Base-by-base conservation (phyloP, 305 asterid species). In the Stenogyne calaminthoides region DNA sequence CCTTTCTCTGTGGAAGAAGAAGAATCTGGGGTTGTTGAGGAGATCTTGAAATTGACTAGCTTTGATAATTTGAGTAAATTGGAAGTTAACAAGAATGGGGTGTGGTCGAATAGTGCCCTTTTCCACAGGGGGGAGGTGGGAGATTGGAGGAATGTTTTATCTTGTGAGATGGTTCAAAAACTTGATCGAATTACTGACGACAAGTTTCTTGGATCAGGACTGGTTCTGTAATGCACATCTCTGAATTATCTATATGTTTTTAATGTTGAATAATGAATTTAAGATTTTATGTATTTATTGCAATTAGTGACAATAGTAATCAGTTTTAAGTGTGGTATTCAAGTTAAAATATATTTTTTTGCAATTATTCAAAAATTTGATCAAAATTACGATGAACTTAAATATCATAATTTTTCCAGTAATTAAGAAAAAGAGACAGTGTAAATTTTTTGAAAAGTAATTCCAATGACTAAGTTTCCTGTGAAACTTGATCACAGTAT, bases 141-240 rank as follows among this genome's bases (percentile, higher is more conserved):
- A 19, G 90, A 83, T 63, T 86, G 88, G 85, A 77, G 54, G 72
- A 83, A 81, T 55, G 22, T 65, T 77, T 64, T 83, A 10, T 7
- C 42, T 4, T 36, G 12, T 40, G 74, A 71, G 14, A 85, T 81
- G 89, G 79, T 19, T 11, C 59, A 46, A 0, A 52, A 42, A 36
- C 6, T 80, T 37, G 86, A 82, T 76, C 51, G 29, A 15, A 75
- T 80, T 37, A 67, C 64, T 6, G 77, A 82, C 27, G 51, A 67
- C 19, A 84, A 84, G 72, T 78, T 82, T 20, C 16, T 11, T 47
- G 81, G 82, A 4, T 59, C 82, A 4, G 83, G 82, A 14, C 52
- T 84, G 8, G 54, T 70, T 18, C 20, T 58, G 40, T 14, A 25
- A 12, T n/a, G n/a, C n/a, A n/a, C n/a, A n/a, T n/a, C n/a, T 57